Conservation (phyloP, 345 rosid species). For the Corchorus olitorius region DNA sequence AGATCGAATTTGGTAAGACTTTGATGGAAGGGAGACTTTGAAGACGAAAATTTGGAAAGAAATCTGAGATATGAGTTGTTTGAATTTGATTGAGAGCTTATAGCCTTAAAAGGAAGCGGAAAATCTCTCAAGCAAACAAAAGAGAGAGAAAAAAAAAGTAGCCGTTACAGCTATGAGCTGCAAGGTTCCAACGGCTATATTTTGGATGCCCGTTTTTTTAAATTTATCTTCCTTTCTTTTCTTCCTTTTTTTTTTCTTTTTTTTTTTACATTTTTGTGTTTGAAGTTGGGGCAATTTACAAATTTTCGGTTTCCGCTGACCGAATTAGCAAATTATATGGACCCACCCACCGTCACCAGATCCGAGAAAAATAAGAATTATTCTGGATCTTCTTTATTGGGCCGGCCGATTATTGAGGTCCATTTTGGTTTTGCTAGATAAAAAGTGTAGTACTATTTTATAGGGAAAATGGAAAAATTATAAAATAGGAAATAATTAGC, state of each 20-base stretch:
- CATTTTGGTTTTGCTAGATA: not conserved
- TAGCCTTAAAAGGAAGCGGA: not conserved
- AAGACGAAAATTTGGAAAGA: not conserved
- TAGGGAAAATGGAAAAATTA: too few relatives aligned
- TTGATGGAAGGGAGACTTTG: not conserved
- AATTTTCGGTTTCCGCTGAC: not conserved
- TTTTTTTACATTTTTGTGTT: too few relatives aligned
- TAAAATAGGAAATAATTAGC: too few relatives aligned
- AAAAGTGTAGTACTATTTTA: not conserved
- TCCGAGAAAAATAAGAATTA: not conserved
- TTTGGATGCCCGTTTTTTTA: not conserved
- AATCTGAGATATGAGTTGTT: conserved; percentile 12
- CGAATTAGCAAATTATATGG: not conserved
- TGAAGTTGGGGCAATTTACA: not conserved
- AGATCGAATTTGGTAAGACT: not conserved
- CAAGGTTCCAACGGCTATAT: conserved; percentile 16
- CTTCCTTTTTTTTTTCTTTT: not conserved
- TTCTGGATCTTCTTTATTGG: not conserved
- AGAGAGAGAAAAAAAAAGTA: not conserved
- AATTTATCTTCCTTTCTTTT: not conserved
- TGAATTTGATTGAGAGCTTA: not conserved
- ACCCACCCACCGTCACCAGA: not conserved
- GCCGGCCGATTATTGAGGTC: not conserved
- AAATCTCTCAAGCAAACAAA: not conserved
- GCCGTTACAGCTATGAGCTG: conserved; percentile 9